A percentile compares a stretch with the other conserved stretches of the same genome.
These are phyloP conservation scores for Penicillium alfredii DNA, from an alignment of 495 filamentous ascomycete genomes.

Conservation along the genomic window DNA sequence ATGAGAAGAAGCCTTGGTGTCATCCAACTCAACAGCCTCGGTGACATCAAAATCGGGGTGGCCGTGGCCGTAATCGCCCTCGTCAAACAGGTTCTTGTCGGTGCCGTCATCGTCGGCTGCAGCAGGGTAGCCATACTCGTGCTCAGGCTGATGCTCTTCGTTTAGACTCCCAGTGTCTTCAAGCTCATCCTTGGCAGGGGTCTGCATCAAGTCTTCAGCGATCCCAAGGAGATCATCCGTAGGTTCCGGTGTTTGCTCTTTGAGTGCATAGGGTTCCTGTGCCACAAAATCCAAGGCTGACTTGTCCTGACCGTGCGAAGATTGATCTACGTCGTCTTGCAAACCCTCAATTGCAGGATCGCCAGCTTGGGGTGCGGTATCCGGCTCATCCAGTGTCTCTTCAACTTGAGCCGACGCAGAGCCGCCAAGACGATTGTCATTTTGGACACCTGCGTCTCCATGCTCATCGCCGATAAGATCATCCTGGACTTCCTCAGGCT, in stretches of 20 bases:
- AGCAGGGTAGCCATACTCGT: constrained; percentile 3
- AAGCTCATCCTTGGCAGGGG: constrained; percentile 14
- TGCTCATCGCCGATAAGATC: background rate
- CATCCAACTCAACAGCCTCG: constrained; percentile 19
- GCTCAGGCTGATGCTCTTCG: constrained; percentile 9
- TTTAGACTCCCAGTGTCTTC: constrained; percentile 20
- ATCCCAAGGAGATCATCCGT: constrained; percentile 30
- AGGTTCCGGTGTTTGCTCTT: constrained; percentile 16
- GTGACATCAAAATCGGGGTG: constrained; percentile 15
- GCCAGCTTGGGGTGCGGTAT: constrained; percentile 18
- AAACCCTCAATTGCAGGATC: constrained; percentile 12
- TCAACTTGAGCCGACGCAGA: constrained; percentile 1
- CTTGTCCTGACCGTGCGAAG: constrained; percentile 10
- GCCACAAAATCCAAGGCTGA: constrained; percentile 10
- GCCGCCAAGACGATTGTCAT: background rate
- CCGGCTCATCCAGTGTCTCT: constrained; percentile 4
- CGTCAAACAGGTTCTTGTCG: constrained; percentile 17
- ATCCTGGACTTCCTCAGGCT: constrained; percentile 10
- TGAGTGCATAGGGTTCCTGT: constrained; percentile 7
- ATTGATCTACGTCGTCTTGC: constrained; percentile 16
- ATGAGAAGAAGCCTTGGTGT: constrained; percentile 11
- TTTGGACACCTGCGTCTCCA: background rate
- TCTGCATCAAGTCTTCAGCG: constrained; percentile 29
- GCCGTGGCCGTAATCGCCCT: constrained; percentile 17
- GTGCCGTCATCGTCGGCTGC: constrained; percentile 1